Percentiles rank a stretch among this genome's conserved stretches.
Evolutionary conservation across 1,284 basidiomycete genomes (phyloP).

Genomic region (Trametes polyzona): DNA sequence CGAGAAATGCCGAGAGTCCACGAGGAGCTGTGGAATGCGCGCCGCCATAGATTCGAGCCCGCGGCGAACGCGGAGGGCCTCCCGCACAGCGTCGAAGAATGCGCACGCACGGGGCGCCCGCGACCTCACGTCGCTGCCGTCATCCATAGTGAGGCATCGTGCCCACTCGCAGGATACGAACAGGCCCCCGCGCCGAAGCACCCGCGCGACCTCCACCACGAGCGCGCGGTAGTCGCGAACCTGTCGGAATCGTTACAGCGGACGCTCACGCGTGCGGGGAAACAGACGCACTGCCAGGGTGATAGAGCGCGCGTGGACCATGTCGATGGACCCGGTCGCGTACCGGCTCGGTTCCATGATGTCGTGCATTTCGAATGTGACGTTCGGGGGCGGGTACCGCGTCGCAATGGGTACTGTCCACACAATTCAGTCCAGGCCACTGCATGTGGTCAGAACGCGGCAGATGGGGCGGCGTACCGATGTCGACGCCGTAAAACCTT

Average conservation of each 20-base stretch:
- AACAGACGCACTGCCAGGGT: slow-evolving; percentile 56
- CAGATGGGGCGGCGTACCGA: slow-evolving; percentile 49
- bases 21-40: slow-evolving; percentile 42
- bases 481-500: slow-evolving; percentile 70
- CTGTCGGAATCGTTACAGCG: slow-evolving; percentile 36
- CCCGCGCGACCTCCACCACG: slow-evolving; percentile 57
- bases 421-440: not conserved
- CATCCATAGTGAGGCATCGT: slow-evolving; percentile 44
- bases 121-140: slow-evolving; percentile 36
- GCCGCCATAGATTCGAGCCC: slow-evolving; percentile 43
- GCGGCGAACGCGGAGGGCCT: slow-evolving; percentile 38
- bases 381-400: slow-evolving; percentile 58
- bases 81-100: slow-evolving; percentile 50
- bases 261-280: not conserved
- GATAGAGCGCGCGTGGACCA: slow-evolving; percentile 64
- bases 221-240: slow-evolving; percentile 52
- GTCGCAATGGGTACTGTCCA: slow-evolving; percentile 68
- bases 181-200: slow-evolving; percentile 65
- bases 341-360: slow-evolving; percentile 55
- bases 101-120: slow-evolving; percentile 21
- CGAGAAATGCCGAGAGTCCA: slow-evolving; percentile 41
- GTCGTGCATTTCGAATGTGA: slow-evolving; percentile 66
- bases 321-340: slow-evolving; percentile 53
- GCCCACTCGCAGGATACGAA: slow-evolving; percentile 68
- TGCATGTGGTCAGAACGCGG: slow-evolving; percentile 13